Conservation (phyloP, 1,139 yeast genomes). For the Kluyveromyces sp. region DNA sequence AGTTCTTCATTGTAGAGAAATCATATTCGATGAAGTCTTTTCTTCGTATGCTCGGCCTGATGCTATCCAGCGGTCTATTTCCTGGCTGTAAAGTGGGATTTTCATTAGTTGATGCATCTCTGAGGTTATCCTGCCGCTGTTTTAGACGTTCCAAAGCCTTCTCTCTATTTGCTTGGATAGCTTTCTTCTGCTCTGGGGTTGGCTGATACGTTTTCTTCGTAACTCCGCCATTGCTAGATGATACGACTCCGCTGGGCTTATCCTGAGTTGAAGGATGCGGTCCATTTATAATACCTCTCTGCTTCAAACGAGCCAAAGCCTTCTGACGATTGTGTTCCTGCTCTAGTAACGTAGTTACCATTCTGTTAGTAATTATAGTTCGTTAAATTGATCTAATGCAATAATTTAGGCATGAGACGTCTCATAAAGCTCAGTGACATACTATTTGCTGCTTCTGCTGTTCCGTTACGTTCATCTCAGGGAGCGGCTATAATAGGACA, state of each 20-base stretch:
- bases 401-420: too few relatives aligned
- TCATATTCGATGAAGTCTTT: constrained; percentile 87
- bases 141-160: constrained; percentile 8
- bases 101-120: constrained; percentile 23
- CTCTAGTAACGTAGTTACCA: background rate
- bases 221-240: background rate
- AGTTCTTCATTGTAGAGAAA: constrained; percentile 80
- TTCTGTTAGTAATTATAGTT: background rate
- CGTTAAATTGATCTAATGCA: background rate
- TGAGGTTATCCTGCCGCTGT: constrained; percentile 22
- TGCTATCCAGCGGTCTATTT: constrained; percentile 8
- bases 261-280: background rate
- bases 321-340: constrained; percentile 49
- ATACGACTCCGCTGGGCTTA: background rate
- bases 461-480: constrained; percentile 1
- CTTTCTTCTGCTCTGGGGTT: constrained; percentile 3
- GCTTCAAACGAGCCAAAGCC: constrained; percentile 49
- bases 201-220: constrained; percentile 2
- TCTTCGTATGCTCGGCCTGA: constrained; percentile 40
- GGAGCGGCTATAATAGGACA: too few relatives aligned
- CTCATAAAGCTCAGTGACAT: background rate
- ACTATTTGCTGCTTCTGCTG: constrained; percentile 6
- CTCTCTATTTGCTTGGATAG: constrained; percentile 9
- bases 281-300: constrained; percentile 31
- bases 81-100: constrained; percentile 13